Evolutionary conservation across 2,329 filamentous ascomycete species (phyloP), one percentile per base, ranked within the genome.

Genomic region (Dactylellina sp.): DNA sequence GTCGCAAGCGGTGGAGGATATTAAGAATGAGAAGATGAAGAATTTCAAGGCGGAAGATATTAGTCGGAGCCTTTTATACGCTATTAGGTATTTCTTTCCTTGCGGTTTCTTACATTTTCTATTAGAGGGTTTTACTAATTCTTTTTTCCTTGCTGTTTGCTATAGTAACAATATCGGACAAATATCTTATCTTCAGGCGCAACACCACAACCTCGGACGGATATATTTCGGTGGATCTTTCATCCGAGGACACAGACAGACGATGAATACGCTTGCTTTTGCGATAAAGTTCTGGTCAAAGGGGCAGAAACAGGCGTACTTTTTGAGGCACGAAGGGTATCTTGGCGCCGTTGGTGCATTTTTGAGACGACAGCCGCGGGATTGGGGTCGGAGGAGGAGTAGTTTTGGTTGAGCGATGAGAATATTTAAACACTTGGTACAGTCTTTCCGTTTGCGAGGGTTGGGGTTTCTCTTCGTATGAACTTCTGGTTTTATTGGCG

Each of bases 151-250:
- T n/a, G n/a, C n/a, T n/a, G n/a, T 28, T 49, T 80, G 82, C 75
- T 83, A 76, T 77, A 94, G 91, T 81, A 98, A 98, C 84, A 98
- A 98, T 82, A 97, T 98, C 76, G 95, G 95, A 14, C 95, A 99
- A 83, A 96, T 99, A 78, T 93, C 95, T 46, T 97, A 95, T 81
- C 85, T 99, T n/a, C 95, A 98, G 80, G 95, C 92, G 4, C 93
- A 97, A 81, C 95, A 97, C 80, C 94, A 99, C 82, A 87, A 90
- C 49, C 85, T 98, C 24, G 90, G 91, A 76, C 89, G 94, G 79
- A 98, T 99, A 75, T 99, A 99, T 83, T 99, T 99, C 81, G 95
- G 95, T 20, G 95, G 95, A 22, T 95, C 91, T 5, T 99, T 98
- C 80, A 98, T 99, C 80, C 89, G 95, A 44, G 95, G 95, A 11